Percentiles rank a stretch among this genome's conserved stretches.
Evolutionary conservation across 225 moss, liverwort and hornwort genomes (phyloP).

Genomic region (Ulota crispa): DNA sequence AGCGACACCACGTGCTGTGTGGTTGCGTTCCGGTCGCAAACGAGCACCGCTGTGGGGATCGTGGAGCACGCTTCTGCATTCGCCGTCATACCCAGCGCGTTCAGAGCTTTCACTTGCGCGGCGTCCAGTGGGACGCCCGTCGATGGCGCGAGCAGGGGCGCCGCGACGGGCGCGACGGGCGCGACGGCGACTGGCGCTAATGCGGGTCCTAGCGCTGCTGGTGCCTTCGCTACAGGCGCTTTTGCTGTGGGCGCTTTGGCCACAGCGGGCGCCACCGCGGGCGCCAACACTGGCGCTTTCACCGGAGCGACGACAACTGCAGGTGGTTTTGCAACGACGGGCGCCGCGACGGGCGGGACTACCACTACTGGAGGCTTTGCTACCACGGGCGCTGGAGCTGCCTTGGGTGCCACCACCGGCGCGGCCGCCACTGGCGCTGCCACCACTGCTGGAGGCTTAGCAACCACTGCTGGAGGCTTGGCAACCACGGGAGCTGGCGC

Average conservation of each 20-base stretch:
- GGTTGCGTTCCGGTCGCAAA: conserved; percentile 44
- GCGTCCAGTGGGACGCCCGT: conserved; percentile 44
- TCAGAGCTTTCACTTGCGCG: conserved; percentile 56
- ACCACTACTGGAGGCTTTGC: conserved; percentile 18
- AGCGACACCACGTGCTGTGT: conserved; percentile 34
- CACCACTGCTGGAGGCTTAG: conserved; percentile 10
- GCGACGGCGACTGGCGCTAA: conserved; percentile 6
- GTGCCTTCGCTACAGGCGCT: conserved; percentile 23
- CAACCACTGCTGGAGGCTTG: conserved; percentile 10
- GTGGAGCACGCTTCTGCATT: conserved; percentile 29
- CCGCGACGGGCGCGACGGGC: conserved; percentile 2
- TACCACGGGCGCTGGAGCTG: not conserved
- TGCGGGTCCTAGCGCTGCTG: conserved; percentile 18
- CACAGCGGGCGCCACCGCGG: conserved; percentile 3
- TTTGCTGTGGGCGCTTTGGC: conserved; percentile 1
- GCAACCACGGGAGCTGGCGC: conserved; percentile 22
- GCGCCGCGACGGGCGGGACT: not conserved
- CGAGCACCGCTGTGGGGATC: not conserved
- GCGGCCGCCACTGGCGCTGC: not conserved
- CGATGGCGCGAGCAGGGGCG: conserved; percentile 15
- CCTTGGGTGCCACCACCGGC: not conserved
- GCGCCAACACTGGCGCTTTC: not conserved
- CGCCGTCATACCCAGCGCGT: conserved; percentile 40
- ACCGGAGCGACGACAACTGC: not conserved
- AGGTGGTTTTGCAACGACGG: not conserved